These are phyloP conservation scores for Trichoderma harzianum DNA, from an alignment of 2,329 filamentous ascomycete species.

Conservation along the genomic window DNA sequence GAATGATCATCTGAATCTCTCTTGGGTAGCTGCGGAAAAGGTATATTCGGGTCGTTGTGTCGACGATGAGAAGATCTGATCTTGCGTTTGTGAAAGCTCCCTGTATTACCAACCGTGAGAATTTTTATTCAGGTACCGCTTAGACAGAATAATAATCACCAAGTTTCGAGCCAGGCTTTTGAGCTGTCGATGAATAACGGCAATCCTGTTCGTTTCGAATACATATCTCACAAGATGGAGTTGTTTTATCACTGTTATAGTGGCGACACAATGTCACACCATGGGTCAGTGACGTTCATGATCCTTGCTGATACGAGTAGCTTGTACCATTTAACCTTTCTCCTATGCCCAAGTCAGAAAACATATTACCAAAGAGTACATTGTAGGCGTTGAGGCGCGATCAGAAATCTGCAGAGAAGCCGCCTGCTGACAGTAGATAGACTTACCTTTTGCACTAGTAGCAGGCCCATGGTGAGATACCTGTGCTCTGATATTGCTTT, in stretches of 20 bases:
- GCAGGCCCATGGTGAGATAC: background rate
- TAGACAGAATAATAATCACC: background rate
- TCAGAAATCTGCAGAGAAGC: background rate
- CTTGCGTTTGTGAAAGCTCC: background rate
- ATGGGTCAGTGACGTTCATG: background rate
- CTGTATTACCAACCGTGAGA: background rate
- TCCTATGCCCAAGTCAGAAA: background rate
- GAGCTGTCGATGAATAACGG: background rate
- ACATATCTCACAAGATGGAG: background rate
- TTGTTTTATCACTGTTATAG: background rate
- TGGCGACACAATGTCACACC: background rate
- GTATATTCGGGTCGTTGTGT: background rate
- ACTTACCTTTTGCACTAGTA: background rate
- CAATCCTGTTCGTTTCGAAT: background rate
- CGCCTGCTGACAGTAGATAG: background rate
- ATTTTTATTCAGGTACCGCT: background rate
- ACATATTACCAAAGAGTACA: background rate
- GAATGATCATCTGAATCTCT: background rate
- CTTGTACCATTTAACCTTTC: background rate
- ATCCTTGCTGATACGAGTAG: background rate
- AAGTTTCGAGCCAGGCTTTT: background rate
- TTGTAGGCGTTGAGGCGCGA: background rate
- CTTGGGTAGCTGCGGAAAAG: background rate
- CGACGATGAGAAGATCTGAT: background rate
- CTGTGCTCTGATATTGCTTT: background rate